These are phyloP conservation scores for Cryptococcus sp. DNA, from an alignment of 1,284 basidiomycete species.

Conservation along the genomic window DNA sequence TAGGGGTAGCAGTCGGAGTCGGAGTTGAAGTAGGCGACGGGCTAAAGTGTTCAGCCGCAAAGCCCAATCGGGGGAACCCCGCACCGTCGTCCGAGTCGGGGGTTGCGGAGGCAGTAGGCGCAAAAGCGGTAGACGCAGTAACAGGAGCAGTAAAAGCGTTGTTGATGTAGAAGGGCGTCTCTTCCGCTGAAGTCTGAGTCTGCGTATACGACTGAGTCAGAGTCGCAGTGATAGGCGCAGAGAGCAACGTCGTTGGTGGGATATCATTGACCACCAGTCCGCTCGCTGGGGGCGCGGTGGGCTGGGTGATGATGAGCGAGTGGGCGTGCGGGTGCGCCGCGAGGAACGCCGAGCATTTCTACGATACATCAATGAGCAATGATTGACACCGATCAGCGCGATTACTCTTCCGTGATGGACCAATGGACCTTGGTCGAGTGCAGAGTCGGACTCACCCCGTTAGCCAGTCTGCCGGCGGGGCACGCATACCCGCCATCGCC, in stretches of 20 bases:
- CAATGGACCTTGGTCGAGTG: too few species aligned
- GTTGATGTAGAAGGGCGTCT: background rate
- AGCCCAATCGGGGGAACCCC: too few species aligned
- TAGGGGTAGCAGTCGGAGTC: background rate
- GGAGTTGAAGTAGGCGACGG: too few species aligned
- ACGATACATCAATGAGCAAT: background rate
- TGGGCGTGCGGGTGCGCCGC: conserved; percentile 2
- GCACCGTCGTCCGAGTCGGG: too few species aligned
- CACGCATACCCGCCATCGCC: conserved; percentile 21
- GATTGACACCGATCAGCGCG: background rate
- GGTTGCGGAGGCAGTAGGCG: too few species aligned
- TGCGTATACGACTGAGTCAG: background rate
- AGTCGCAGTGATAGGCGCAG: background rate
- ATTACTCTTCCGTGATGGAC: background rate
- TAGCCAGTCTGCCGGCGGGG: conserved; percentile 14
- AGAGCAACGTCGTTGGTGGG: background rate
- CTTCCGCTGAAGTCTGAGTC: background rate
- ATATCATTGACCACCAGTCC: background rate
- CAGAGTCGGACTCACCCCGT: conserved; percentile 13
- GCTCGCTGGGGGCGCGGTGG: background rate
- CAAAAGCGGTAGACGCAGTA: too few species aligned
- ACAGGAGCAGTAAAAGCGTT: background rate
- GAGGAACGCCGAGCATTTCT: conserved; percentile 17
- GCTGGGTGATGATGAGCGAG: background rate
- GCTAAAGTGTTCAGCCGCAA: background rate